Conservation (phyloP, 306 rosid species). For the Crataegus laevigata region DNA sequence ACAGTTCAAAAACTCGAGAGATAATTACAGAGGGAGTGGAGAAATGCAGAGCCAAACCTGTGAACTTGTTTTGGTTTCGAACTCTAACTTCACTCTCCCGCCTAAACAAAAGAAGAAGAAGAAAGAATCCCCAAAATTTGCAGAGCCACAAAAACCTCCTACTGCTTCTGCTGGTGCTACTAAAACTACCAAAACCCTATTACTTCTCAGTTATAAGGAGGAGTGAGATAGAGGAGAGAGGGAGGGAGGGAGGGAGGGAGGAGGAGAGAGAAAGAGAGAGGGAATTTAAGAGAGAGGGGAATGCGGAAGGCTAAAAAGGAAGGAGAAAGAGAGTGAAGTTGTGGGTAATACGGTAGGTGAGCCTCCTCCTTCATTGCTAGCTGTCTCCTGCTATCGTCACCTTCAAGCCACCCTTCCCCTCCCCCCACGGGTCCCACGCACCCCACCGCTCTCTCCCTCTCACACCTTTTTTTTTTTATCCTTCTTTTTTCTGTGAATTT, state of each 20-base stretch:
- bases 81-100: not conserved
- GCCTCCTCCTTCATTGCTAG: slow-evolving; percentile 91
- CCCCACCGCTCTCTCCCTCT: slow-evolving; percentile 1
- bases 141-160: not conserved
- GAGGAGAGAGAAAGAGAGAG: slow-evolving; percentile 35
- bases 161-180: not conserved
- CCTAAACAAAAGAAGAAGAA: not conserved
- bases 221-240: slow-evolving; percentile 10
- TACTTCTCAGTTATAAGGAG: not conserved
- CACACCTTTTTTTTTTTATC: not conserved
- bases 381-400: slow-evolving; percentile 84
- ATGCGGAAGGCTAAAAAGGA: slow-evolving; percentile 35
- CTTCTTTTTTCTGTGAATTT: not conserved
- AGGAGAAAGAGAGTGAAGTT: slow-evolving; percentile 11
- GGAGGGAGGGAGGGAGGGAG: too few relatives aligned
- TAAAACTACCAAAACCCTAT: slow-evolving; percentile 12
- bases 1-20: not conserved
- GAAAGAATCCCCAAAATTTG: not conserved
- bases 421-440: slow-evolving; percentile 49
- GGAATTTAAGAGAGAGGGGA: not conserved
- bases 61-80: not conserved
- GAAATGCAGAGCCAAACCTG: slow-evolving; percentile 16
- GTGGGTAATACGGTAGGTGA: slow-evolving; percentile 51
- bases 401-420: slow-evolving; percentile 41
- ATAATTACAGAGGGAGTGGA: not conserved